A percentile compares a stretch with the other conserved stretches of the same genome.
Evolutionary conservation across 2,329 filamentous ascomycete species (phyloP).

Genomic region (Pyrenophora seminiperda): DNA sequence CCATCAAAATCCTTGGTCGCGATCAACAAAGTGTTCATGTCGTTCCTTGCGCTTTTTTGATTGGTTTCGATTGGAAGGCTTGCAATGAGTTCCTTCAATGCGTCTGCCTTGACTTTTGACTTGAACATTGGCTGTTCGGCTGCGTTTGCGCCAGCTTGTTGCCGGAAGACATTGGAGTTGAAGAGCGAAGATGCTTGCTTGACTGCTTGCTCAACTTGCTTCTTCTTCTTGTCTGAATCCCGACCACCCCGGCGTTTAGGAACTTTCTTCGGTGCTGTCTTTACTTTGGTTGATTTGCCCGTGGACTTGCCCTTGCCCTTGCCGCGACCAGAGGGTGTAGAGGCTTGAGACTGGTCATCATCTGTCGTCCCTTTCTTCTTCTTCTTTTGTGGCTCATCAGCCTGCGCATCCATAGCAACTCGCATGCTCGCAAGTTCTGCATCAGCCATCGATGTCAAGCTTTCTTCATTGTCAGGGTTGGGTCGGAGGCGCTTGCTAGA

Average conservation of each 20-base stretch:
- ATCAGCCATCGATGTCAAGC: constrained; percentile 27
- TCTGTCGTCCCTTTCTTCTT: constrained; percentile 19
- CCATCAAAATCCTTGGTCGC: constrained; percentile 53
- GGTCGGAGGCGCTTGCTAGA: constrained; percentile 23
- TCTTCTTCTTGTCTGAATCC: constrained; percentile 24
- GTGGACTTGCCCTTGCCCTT: constrained; percentile 15
- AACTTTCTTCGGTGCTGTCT: constrained; percentile 1
- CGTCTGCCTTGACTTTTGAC: constrained; percentile 34
- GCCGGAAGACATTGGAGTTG: constrained; percentile 38
- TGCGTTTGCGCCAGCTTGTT: constrained; percentile 34
- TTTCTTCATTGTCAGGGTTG: constrained; percentile 19
- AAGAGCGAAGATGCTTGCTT: constrained; percentile 35
- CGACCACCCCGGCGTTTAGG: constrained; percentile 1
- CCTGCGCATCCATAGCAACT: constrained; percentile 33
- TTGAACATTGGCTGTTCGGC: constrained; percentile 34
- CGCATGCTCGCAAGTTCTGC: constrained; percentile 38
- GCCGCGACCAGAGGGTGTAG: background rate
- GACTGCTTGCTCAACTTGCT: constrained; percentile 20
- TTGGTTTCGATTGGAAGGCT: constrained; percentile 46
- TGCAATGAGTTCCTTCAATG: constrained; percentile 49
- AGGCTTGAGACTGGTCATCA: constrained; percentile 3
- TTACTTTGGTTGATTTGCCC: constrained; percentile 6
- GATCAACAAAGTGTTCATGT: constrained; percentile 46
- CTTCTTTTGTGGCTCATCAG: constrained; percentile 33
- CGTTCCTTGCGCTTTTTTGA: constrained; percentile 36